phyloP scores from a whole-genome alignment of 2,329 filamentous ascomycete genomes.

The Teratosphaeria pseudoeucalypti region DNA sequence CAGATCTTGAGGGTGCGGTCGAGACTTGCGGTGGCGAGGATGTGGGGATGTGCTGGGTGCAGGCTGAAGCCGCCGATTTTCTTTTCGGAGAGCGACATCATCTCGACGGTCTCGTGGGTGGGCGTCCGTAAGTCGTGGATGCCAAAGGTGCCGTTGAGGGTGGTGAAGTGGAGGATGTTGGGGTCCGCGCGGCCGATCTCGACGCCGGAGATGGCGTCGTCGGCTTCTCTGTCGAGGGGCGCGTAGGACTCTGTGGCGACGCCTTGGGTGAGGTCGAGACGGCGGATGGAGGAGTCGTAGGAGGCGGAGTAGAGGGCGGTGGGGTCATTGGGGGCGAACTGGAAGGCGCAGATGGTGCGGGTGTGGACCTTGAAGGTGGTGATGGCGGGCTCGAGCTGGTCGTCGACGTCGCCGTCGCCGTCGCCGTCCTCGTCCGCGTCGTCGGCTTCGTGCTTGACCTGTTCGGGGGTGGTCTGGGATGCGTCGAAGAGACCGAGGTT shows the following conservation, averaged over 20 bases:
- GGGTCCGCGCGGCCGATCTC: conserved; percentile 65
- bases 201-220: conserved; percentile 72
- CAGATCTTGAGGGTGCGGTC: conserved; percentile 86
- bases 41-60: conserved; percentile 67
- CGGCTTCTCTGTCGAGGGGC: conserved; percentile 56
- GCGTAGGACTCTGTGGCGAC: conserved; percentile 74
- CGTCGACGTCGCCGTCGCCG: conserved; percentile 45
- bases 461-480: conserved; percentile 50
- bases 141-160: conserved; percentile 69
- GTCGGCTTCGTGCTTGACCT: conserved; percentile 34
- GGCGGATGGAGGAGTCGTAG: conserved; percentile 86
- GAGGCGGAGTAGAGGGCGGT: conserved; percentile 75
- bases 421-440: conserved; percentile 56
- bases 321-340: conserved; percentile 61
- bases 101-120: conserved; percentile 44
- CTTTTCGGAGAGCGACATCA: conserved; percentile 73
- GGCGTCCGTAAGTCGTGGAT: conserved; percentile 64
- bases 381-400: conserved; percentile 63
- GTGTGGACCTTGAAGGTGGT: conserved; percentile 84
- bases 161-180: conserved; percentile 75
- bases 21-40: conserved; percentile 79
- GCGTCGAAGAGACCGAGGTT: conserved; percentile 86
- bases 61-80: conserved; percentile 93
- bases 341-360: conserved; percentile 75
- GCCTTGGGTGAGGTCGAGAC: conserved; percentile 71